Evolutionary conservation across 2,329 filamentous ascomycete genomes (phyloP).

Genomic region (Truncatella angustata): DNA sequence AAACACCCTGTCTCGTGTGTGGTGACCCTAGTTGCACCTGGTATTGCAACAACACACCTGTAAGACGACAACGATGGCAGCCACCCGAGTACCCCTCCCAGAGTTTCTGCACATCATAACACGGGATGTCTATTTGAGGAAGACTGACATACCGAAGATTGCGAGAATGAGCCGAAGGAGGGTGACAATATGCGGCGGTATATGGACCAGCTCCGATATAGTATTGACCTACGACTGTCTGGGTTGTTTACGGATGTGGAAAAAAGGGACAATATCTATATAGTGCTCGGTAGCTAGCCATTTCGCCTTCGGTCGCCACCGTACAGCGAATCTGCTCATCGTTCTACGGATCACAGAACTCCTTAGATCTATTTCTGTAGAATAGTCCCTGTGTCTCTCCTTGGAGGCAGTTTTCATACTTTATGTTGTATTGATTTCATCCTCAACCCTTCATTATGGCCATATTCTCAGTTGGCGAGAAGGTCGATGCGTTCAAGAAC

Average conservation of each 20-base stretch:
- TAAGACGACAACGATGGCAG: too few species aligned
- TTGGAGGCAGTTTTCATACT: too few species aligned
- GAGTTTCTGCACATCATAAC: not conserved
- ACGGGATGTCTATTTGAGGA: not conserved
- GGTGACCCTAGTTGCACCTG: too few species aligned
- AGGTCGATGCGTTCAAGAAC: constrained; percentile 21
- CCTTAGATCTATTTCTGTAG: not conserved
- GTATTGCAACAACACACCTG: too few species aligned
- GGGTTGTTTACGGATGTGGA: not conserved
- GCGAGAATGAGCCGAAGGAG: constrained; percentile 11
- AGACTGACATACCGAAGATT: constrained; percentile 7
- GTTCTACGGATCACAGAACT: not conserved
- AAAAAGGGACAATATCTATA: constrained; percentile 4
- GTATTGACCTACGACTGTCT: not conserved
- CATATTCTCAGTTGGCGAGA: constrained; percentile 7
- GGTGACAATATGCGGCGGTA: constrained; percentile 4
- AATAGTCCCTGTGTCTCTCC: not conserved
- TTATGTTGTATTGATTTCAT: not conserved
- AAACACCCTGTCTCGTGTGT: too few species aligned
- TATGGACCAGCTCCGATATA: not conserved
- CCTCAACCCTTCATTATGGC: constrained; percentile 1
- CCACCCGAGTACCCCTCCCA: not conserved
- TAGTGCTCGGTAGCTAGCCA: not conserved
- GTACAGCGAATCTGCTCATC: not conserved
- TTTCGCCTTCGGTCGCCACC: too few species aligned